Base-by-base conservation (phyloP, 768 basidiomycete genomes). In the Mycena belliarum region DNA sequence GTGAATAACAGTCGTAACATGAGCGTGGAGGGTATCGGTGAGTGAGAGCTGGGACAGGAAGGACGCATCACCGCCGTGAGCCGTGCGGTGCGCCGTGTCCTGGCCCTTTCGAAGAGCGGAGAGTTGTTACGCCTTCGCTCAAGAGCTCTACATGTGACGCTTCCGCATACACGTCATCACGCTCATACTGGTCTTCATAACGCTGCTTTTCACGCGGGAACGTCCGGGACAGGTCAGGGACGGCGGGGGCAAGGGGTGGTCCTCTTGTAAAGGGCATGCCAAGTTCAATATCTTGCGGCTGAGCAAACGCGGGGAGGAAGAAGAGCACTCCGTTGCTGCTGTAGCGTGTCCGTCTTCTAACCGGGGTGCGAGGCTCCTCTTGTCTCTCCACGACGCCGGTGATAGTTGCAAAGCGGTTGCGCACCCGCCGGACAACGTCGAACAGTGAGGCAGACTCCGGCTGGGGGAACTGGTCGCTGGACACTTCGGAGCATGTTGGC, bases 221-320 rank as follows among this genome's bases (percentile, higher is more conserved):
- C 16, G 69, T 72, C 28, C 65, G 66, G 28, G 72, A 68, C 44
- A 65, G 63, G 29, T 70, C 48, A 14, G 72, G 69, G 29, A 68
- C 63, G 20, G 65, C 57, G 23, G 55, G 63, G 7, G 58, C 47
- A 20, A 65, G 52, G 29, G 29, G 29, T 44, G 68, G 68, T 29
- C 66, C 63, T 16, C 69, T 58, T 20, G 69, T 55, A 40, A 69
- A 61, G 11, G 73, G 59, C 38, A 69, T 62, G 40, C 75, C 75
- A 14, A 81, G 69, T 63, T 82, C 81, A 45, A 82, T 73, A 54
- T 81, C 78, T 42, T 73, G 73, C 6, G 74, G 60, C 55, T 83
- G 76, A 4, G 88, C 79, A 69, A 92, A 88, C 64, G 90, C 88
- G 21, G 91, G 91, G 48, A 93, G 79, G 78, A 92, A 91, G 73